Percentiles rank a stretch among this genome's conserved stretches.
phyloP scores from a whole-genome alignment of 306 rosid genomes.

The Glycine latifolia region DNA sequence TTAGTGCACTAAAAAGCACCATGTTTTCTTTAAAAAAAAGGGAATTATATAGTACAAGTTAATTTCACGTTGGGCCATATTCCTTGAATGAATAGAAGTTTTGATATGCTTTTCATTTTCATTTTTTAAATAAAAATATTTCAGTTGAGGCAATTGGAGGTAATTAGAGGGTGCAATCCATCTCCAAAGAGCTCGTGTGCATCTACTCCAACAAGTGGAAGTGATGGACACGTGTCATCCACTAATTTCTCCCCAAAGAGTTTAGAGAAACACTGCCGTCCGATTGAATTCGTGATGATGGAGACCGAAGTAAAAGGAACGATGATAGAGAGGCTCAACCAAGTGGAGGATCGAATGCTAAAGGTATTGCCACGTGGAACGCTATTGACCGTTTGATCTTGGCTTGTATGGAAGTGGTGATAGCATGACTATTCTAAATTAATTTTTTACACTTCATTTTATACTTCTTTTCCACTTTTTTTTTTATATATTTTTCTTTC shows the following conservation, averaged over 20 bases:
- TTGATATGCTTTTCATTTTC: neutral
- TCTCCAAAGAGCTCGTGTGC: conserved; percentile 53
- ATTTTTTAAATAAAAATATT: neutral
- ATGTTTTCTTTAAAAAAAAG: too few species aligned
- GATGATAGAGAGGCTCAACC: conserved; percentile 71
- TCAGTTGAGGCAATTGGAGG: conserved; percentile 53
- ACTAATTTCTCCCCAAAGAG: conserved; percentile 68
- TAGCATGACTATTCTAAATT: too few species aligned
- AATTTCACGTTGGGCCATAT: neutral
- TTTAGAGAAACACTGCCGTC: conserved; percentile 91
- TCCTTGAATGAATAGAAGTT: neutral
- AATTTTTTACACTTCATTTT: neutral
- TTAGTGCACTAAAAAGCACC: too few species aligned
- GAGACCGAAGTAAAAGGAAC: conserved; percentile 77
- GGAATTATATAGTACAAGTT: neutral
- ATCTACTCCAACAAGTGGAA: conserved; percentile 52
- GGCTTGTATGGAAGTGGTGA: neutral
- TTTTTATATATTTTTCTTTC: neutral
- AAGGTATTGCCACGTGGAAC: conserved; percentile 51
- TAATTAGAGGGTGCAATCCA: conserved; percentile 50
- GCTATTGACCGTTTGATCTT: neutral
- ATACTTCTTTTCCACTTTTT: neutral
- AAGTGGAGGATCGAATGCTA: conserved; percentile 70
- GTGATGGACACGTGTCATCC: conserved; percentile 51
- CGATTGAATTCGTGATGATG: conserved; percentile 66